These are phyloP conservation scores for Cutaneotrichosporon curvatum DNA, from an alignment of 1,284 basidiomycete genomes.

Conservation along the genomic window DNA sequence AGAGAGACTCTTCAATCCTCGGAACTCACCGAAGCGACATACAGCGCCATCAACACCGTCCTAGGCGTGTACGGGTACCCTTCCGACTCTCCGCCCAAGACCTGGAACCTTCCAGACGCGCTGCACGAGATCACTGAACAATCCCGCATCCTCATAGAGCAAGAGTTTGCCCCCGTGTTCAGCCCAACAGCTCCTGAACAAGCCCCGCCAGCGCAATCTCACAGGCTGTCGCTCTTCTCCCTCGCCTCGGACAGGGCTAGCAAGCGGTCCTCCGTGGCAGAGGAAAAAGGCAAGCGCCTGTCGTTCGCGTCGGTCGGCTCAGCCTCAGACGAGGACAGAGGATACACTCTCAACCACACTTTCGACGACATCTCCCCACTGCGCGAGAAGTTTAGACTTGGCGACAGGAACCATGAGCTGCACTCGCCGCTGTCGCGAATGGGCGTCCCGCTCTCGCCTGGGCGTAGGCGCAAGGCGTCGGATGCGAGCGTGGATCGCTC, in stretches of 20 bases:
- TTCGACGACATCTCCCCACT: background rate
- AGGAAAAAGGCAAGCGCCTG: background rate
- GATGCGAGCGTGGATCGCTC: no score
- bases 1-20: background rate
- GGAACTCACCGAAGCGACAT: background rate
- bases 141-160: conserved; percentile 31
- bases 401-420: no score
- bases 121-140: conserved; percentile 32
- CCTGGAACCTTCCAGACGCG: conserved; percentile 32
- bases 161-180: conserved; percentile 33
- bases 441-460: no score
- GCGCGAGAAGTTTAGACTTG: no score
- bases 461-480: no score
- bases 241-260: no score
- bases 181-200: conserved; percentile 12
- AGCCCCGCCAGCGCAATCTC: no score
- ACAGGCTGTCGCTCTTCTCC: no score
- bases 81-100: no score
- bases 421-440: no score
- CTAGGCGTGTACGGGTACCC: background rate
- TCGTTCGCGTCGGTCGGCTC: no score
- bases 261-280: background rate
- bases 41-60: background rate
- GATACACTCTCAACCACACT: conserved; percentile 4
- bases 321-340: no score